Conservation (phyloP, 2,329 filamentous ascomycete species). For the Cytospora chrysosperma region DNA sequence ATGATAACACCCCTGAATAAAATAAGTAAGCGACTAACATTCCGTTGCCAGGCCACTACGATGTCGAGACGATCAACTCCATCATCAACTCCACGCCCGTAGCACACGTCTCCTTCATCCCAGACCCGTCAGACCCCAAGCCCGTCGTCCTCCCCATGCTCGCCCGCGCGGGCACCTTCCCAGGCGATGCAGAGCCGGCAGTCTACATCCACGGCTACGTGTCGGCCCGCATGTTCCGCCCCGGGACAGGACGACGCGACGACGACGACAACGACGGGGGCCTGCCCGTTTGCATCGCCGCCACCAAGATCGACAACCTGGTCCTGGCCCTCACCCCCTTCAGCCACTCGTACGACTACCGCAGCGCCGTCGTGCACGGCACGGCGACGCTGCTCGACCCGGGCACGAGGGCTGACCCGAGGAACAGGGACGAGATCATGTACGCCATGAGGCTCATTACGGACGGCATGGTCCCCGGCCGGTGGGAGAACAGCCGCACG, state of each 20-base stretch:
- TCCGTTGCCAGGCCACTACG: constrained; percentile 62
- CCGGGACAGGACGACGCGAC: constrained; percentile 42
- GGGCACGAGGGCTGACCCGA: constrained; percentile 9
- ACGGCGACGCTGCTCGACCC: constrained; percentile 63
- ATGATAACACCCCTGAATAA: too few species aligned
- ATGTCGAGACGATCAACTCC: constrained; percentile 65
- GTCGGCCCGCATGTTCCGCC: constrained; percentile 72
- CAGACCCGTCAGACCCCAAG: constrained; percentile 60
- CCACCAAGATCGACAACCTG: constrained; percentile 74
- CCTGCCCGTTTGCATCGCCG: constrained; percentile 70
- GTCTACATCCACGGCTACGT: constrained; percentile 86
- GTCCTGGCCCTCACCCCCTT: constrained; percentile 78
- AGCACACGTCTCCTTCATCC: constrained; percentile 76
- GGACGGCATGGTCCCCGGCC: constrained; percentile 65
- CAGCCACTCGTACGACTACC: constrained; percentile 84
- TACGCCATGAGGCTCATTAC: constrained; percentile 80
- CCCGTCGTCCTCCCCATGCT: constrained; percentile 83
- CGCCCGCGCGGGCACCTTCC: constrained; percentile 76
- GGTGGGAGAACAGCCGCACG: constrained; percentile 68
- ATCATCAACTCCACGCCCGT: constrained; percentile 75
- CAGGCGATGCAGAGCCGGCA: constrained; percentile 60
- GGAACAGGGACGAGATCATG: constrained; percentile 65
- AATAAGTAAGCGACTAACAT: neutral
- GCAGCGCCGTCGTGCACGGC: constrained; percentile 75
- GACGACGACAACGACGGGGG: constrained; percentile 36